Evolutionary conservation across 768 basidiomycete genomes (phyloP).

Genomic region (Mrakia hoshinonis): DNA sequence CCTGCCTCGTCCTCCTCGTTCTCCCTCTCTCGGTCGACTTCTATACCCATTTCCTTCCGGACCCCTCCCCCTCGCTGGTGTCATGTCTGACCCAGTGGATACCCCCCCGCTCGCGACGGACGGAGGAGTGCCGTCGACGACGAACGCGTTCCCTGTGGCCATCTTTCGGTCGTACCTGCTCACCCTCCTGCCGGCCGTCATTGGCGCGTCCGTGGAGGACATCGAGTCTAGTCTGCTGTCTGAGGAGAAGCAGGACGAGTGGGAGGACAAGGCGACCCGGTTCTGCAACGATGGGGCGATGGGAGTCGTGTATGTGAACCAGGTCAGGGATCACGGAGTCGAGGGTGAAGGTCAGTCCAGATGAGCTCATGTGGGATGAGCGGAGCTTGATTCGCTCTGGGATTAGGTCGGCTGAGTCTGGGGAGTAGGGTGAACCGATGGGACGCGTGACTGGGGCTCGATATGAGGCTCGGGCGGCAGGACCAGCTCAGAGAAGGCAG

Average conservation of each 20-base stretch:
- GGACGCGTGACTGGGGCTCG: background rate
- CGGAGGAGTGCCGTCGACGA: background rate
- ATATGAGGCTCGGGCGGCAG: background rate
- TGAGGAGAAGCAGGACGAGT: slow-evolving; percentile 47
- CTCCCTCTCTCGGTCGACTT: no score
- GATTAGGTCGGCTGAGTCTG: no score
- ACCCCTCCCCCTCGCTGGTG: background rate
- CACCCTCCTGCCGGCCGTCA: slow-evolving; percentile 64
- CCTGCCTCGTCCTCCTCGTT: no score
- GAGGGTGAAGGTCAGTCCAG: slow-evolving; percentile 56
- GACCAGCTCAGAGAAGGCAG: slow-evolving; percentile 32
- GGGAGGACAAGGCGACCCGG: slow-evolving; percentile 62
- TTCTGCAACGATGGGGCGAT: slow-evolving; percentile 64
- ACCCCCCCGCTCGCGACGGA: background rate
- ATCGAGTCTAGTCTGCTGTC: slow-evolving; percentile 58
- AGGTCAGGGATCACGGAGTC: slow-evolving; percentile 53
- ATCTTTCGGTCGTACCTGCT: slow-evolving; percentile 50
- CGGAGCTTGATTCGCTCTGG: no score
- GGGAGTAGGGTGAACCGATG: background rate
- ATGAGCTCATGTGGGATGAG: background rate
- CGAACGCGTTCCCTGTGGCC: background rate
- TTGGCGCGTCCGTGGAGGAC: slow-evolving; percentile 62
- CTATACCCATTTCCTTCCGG: no score
- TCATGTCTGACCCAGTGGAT: background rate
- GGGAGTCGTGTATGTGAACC: slow-evolving; percentile 72